phyloP scores from a whole-genome alignment of 2,329 filamentous ascomycete genomes.

The Taxawa tesnikishii region DNA sequence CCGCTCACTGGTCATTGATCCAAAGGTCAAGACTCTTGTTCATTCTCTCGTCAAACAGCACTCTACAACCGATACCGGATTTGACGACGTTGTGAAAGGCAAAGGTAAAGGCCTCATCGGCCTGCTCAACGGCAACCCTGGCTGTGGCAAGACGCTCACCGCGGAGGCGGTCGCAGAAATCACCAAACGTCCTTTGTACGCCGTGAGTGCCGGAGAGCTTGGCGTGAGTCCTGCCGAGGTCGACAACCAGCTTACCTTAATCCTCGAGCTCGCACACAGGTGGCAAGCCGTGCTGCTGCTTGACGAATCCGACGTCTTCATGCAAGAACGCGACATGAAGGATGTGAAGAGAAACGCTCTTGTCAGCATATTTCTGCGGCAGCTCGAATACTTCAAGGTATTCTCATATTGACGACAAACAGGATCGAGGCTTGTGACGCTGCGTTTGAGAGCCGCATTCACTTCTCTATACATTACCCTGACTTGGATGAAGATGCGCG shows the following conservation, averaged over 20 bases:
- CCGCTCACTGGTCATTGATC: no score
- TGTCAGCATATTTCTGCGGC: constrained; percentile 74
- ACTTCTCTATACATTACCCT: no score
- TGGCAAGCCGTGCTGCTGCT: constrained; percentile 80
- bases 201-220: no score
- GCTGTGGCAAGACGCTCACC: constrained; percentile 27
- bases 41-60: no score
- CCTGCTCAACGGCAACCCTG: constrained; percentile 23
- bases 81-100: constrained; percentile 7
- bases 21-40: no score
- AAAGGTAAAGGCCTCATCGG: constrained; percentile 26
- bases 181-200: constrained; percentile 5
- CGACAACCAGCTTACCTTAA: constrained; percentile 20
- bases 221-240: constrained; percentile 2
- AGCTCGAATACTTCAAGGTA: constrained; percentile 84
- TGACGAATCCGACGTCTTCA: constrained; percentile 75
- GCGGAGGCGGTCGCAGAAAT: constrained; percentile 8
- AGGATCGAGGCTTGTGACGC: no score
- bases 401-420: no score
- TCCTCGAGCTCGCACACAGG: constrained; percentile 71
- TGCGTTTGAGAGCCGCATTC: no score
- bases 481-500: no score
- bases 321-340: constrained; percentile 71
- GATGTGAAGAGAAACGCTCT: constrained; percentile 78
- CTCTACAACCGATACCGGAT: no score